phyloP scores from a whole-genome alignment of 768 basidiomycete species.

The Podaxis pistillaris region DNA sequence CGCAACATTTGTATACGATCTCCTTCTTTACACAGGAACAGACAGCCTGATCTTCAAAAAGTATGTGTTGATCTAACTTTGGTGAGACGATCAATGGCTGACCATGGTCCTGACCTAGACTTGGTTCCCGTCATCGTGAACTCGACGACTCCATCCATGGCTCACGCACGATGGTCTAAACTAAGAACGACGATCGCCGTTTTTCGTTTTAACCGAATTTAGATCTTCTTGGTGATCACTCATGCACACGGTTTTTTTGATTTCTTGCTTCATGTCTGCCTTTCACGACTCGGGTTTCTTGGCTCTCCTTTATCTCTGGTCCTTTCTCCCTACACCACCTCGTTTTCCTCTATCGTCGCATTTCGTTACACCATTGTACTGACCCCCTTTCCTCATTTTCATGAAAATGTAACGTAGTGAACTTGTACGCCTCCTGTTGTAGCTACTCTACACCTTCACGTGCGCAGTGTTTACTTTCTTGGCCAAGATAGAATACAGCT shows the following conservation, averaged over 20 bases:
- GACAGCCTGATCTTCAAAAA: constrained; percentile 54
- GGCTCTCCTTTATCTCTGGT: background rate
- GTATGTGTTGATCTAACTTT: constrained; percentile 31
- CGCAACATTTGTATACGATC: constrained; percentile 57
- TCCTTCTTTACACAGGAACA: constrained; percentile 52
- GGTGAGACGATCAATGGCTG: background rate
- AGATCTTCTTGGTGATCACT: background rate
- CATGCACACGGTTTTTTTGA: background rate
- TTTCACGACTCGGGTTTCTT: background rate
- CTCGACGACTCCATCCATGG: background rate
- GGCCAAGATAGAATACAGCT: too few species aligned
- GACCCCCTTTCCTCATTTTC: background rate
- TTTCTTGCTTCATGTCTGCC: background rate
- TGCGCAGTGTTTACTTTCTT: too few species aligned
- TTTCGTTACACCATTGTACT: background rate
- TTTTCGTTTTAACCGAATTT: background rate
- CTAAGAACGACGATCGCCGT: background rate
- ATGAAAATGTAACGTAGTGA: background rate
- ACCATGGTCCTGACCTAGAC: background rate
- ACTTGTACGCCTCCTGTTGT: background rate
- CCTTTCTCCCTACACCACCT: background rate
- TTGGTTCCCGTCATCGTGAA: background rate
- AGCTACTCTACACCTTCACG: background rate
- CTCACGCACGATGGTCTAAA: background rate
- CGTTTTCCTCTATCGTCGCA: background rate